These are phyloP conservation scores for Colletotrichum echinochloae DNA, from an alignment of 2,329 filamentous ascomycete genomes.

Conservation along the genomic window DNA sequence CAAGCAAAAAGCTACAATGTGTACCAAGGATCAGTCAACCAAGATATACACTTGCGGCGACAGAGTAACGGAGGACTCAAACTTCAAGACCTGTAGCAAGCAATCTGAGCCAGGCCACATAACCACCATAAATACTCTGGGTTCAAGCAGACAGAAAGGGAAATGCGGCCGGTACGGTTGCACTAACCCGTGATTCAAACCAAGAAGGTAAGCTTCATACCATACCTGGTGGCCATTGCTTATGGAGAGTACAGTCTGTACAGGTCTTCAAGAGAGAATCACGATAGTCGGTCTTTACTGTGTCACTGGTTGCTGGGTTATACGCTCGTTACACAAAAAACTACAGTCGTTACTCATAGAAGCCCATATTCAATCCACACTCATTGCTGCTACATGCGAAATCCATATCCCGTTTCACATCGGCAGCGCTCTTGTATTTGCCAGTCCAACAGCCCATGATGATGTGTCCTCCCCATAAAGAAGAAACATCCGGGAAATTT, in stretches of 20 bases:
- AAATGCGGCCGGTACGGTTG: neutral
- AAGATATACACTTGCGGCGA: too few species aligned
- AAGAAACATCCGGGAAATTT: constrained; percentile 2
- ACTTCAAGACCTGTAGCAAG: neutral
- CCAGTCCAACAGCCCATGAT: constrained; percentile 16
- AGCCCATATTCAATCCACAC: neutral
- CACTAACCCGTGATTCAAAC: neutral
- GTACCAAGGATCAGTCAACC: too few species aligned
- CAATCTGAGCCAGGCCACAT: neutral
- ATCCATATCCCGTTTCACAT: constrained; percentile 3
- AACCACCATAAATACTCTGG: neutral
- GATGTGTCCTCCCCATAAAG: neutral
- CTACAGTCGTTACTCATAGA: neutral
- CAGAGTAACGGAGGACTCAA: too few species aligned
- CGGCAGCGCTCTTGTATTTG: neutral
- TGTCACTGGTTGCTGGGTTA: neutral
- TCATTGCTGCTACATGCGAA: neutral
- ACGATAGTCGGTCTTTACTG: neutral
- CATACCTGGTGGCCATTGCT: neutral
- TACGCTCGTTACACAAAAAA: neutral
- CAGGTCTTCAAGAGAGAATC: neutral
- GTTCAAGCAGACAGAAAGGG: neutral
- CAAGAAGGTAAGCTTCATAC: neutral
- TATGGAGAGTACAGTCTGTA: neutral
- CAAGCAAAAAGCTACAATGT: too few species aligned